Evolutionary conservation across 805 yeast genomes (phyloP).

Genomic region (Saccharomyces mikatae): DNA sequence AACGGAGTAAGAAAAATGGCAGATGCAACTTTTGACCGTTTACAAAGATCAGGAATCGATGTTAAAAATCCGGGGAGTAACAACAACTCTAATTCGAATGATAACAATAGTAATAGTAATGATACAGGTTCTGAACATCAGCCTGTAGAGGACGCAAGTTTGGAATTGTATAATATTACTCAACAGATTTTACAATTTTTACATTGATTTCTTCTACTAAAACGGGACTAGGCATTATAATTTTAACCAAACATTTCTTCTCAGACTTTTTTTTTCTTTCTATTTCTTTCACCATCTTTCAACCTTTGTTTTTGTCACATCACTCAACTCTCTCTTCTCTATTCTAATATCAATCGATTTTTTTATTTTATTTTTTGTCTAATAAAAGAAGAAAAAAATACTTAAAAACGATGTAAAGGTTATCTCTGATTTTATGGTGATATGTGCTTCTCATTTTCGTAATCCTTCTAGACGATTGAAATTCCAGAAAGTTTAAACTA

Average conservation of each 20-base stretch:
- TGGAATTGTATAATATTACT: slow-evolving; percentile 56
- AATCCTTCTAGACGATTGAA: background rate
- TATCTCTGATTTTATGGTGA: background rate
- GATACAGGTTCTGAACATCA: slow-evolving; percentile 27
- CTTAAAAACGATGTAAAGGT: background rate
- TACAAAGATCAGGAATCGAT: slow-evolving; percentile 24
- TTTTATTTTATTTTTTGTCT: background rate
- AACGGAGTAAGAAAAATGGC: slow-evolving; percentile 45
- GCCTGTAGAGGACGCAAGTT: slow-evolving; percentile 52
- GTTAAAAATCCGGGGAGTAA: slow-evolving; percentile 9
- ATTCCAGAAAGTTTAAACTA: background rate
- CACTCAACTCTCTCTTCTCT: background rate
- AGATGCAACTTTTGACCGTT: slow-evolving; percentile 28
- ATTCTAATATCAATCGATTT: background rate
- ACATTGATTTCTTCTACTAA: slow-evolving; percentile 10
- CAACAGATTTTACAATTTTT: slow-evolving; percentile 54
- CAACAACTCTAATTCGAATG: slow-evolving; percentile 11
- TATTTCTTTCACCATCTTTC: background rate
- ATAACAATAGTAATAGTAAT: slow-evolving; percentile 21
- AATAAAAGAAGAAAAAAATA: background rate
- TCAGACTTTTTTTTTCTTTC: background rate
- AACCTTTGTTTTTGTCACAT: background rate
- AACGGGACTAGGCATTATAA: background rate
- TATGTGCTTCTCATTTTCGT: background rate
- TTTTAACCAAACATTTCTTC: background rate